Conservation (phyloP, 176 grass and related monocot species). For the Calamus simplicifolius region DNA sequence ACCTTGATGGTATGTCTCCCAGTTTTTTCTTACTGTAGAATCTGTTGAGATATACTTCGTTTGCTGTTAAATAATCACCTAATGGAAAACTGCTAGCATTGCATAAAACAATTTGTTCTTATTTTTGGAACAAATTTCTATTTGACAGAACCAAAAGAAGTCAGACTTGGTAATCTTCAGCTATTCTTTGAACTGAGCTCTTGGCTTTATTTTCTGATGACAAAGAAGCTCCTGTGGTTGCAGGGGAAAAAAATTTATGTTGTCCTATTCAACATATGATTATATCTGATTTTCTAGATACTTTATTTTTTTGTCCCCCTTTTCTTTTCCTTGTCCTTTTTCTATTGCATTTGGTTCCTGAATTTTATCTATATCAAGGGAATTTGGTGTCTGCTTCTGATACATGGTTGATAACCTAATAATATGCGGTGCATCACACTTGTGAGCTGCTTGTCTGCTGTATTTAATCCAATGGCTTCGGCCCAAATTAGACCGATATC, state of each 20-base stretch:
- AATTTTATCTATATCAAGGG: too few species aligned
- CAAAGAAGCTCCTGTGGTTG: slow-evolving; percentile 66
- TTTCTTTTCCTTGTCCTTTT: background rate
- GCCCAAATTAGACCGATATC: too few species aligned
- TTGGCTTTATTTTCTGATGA: slow-evolving; percentile 71
- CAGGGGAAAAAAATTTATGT: slow-evolving; percentile 32
- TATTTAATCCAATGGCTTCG: too few species aligned
- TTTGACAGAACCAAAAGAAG: slow-evolving; percentile 53
- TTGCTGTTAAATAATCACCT: too few species aligned
- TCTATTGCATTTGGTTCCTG: background rate
- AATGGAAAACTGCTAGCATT: background rate
- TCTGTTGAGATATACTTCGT: slow-evolving; percentile 54
- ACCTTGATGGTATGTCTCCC: slow-evolving; percentile 39
- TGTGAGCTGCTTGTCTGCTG: too few species aligned
- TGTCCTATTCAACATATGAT: too few species aligned
- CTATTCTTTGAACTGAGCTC: slow-evolving; percentile 74
- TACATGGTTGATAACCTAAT: too few species aligned
- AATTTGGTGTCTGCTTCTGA: too few species aligned
- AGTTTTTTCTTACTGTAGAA: slow-evolving; percentile 49
- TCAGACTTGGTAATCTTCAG: slow-evolving; percentile 48
- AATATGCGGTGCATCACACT: too few species aligned
- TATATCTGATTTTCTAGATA: too few species aligned
- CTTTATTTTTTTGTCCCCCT: too few species aligned
- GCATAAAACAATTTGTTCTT: slow-evolving; percentile 18
- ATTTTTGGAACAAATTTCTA: slow-evolving; percentile 23